These are phyloP conservation scores for Furcasterigmium sp. DNA, from an alignment of 2,329 filamentous ascomycete genomes.

Conservation along the genomic window DNA sequence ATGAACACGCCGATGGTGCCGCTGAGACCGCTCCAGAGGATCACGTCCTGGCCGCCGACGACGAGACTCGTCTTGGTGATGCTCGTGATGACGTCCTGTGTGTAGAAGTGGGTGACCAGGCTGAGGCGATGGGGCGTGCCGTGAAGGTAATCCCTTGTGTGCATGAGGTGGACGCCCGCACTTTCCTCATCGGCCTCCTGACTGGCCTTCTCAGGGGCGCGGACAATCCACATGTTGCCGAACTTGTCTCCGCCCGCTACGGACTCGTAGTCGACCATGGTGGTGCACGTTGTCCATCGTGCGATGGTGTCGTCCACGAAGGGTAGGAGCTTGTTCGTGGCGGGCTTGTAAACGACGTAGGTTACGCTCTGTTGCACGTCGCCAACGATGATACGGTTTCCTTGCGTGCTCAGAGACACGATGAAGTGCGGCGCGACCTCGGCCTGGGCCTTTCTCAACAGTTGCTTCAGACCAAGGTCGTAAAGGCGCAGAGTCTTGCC, in stretches of 20 bases:
- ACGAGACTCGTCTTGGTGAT: slow-evolving; percentile 87
- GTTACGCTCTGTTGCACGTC: slow-evolving; percentile 91
- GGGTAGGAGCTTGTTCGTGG: slow-evolving; percentile 85
- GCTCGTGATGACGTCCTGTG: slow-evolving; percentile 87
- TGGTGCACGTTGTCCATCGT: slow-evolving; percentile 83
- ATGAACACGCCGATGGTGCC: slow-evolving; percentile 92
- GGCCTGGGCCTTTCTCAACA: slow-evolving; percentile 86
- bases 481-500: slow-evolving; percentile 81
- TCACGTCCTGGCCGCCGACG: slow-evolving; percentile 82
- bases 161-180: slow-evolving; percentile 82
- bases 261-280: slow-evolving; percentile 98
- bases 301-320: slow-evolving; percentile 88
- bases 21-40: slow-evolving; percentile 92
- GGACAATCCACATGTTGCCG: slow-evolving; percentile 89
- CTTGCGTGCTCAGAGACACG: slow-evolving; percentile 82
- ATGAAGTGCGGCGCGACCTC: slow-evolving; percentile 78
- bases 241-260: slow-evolving; percentile 95
- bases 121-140: slow-evolving; percentile 81
- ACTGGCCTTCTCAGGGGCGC: slow-evolving; percentile 79
- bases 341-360: slow-evolving; percentile 88
- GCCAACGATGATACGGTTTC: slow-evolving; percentile 83
- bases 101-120: slow-evolving; percentile 82
- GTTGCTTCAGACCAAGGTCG: slow-evolving; percentile 86
- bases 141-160: slow-evolving; percentile 85
- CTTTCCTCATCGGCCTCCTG: slow-evolving; percentile 90